Percentiles rank a stretch among this genome's conserved stretches.
These are phyloP conservation scores for Coemansia sp. DNA, from an alignment of 371 early-diverging fungal genomes.

Conservation along the genomic window DNA sequence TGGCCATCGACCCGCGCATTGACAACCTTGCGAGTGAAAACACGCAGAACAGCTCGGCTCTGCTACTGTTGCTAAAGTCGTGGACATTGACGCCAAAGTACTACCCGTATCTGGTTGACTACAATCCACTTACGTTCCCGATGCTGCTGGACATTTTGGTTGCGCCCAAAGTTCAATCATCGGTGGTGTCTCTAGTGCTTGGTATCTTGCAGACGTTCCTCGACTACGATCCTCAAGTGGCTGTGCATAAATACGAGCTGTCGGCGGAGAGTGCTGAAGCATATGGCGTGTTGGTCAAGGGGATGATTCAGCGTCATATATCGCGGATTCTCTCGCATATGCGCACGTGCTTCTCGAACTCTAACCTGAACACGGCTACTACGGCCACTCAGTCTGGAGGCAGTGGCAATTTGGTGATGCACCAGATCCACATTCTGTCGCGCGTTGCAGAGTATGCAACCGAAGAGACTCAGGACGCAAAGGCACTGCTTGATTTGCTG, in stretches of 20 bases:
- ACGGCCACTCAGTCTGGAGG: constrained; percentile 5
- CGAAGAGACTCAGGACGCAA: constrained; percentile 62
- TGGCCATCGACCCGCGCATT: constrained; percentile 72
- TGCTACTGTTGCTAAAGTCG: constrained; percentile 71
- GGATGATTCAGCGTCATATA: constrained; percentile 29
- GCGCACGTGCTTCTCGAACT: constrained; percentile 26
- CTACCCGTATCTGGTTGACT: constrained; percentile 62
- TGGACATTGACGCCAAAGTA: constrained; percentile 73
- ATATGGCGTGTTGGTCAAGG: constrained; percentile 8
- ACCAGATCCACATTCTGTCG: constrained; percentile 79
- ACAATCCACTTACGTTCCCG: constrained; percentile 63
- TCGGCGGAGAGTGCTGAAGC: constrained; percentile 11
- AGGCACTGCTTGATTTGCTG: constrained; percentile 72
- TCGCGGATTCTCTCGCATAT: constrained; percentile 42
- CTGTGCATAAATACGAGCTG: constrained; percentile 18
- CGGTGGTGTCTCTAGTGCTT: constrained; percentile 68
- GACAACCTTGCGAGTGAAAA: constrained; percentile 71
- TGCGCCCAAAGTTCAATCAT: constrained; percentile 70
- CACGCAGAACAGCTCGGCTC: constrained; percentile 77
- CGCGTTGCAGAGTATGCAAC: constrained; percentile 72
- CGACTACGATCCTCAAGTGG: constrained; percentile 47
- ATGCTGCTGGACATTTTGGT: constrained; percentile 68
- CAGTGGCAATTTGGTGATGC: constrained; percentile 22
- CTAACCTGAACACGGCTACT: constrained; percentile 10
- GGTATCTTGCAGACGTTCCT: constrained; percentile 75